Percentiles rank a stretch among this genome's conserved stretches.
These are phyloP conservation scores for Sporothrix mexicana DNA, from an alignment of 2,329 filamentous ascomycete genomes.

Conservation along the genomic window DNA sequence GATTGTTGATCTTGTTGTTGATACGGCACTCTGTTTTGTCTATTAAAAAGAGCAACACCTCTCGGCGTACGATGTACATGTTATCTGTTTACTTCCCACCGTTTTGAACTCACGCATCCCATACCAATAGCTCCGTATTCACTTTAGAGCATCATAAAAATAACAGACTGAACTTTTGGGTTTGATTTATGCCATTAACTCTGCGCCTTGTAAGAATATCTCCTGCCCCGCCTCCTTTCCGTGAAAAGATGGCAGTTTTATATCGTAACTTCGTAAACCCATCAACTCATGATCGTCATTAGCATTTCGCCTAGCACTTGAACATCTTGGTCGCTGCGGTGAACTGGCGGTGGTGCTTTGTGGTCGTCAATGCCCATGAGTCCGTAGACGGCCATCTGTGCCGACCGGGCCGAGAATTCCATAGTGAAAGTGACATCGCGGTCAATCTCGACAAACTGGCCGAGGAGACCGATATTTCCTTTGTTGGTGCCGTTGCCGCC, in stretches of 20 bases:
- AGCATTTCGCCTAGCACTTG: slow-evolving; percentile 40
- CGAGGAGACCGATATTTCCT: slow-evolving; percentile 47
- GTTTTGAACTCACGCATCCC: background rate
- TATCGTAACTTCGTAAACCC: background rate
- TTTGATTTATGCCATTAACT: too few species aligned
- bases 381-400: slow-evolving; percentile 50
- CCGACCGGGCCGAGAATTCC: slow-evolving; percentile 54
- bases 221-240: background rate
- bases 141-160: too few species aligned
- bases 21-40: too few species aligned
- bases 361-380: slow-evolving; percentile 42
- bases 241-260: background rate
- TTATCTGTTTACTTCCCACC: background rate
- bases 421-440: slow-evolving; percentile 46
- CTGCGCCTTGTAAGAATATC: background rate
- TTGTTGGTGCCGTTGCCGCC: slow-evolving; percentile 14
- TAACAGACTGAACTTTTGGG: too few species aligned
- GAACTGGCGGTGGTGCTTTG: slow-evolving; percentile 36
- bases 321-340: slow-evolving; percentile 40
- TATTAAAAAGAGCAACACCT: background rate
- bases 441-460: slow-evolving; percentile 48
- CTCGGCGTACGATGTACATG: too few species aligned
- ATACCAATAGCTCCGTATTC: too few species aligned
- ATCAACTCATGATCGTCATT: slow-evolving; percentile 38
- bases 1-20: too few species aligned